phyloP scores from a whole-genome alignment of 768 basidiomycete species.

The Lactarius hatsudake region DNA sequence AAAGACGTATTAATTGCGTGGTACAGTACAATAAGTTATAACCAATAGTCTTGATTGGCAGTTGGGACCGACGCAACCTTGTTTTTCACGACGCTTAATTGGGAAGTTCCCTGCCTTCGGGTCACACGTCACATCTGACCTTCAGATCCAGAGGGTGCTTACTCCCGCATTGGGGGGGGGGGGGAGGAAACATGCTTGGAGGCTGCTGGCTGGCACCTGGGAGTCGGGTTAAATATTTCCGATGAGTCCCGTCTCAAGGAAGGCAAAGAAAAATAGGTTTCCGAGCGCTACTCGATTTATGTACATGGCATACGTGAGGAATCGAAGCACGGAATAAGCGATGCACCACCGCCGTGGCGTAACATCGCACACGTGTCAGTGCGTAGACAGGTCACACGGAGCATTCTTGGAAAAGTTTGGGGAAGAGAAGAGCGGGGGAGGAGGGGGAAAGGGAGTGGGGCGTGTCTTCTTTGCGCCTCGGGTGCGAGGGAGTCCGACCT shows the following conservation, averaged over 20 bases:
- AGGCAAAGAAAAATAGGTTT: neutral
- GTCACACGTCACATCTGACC: neutral
- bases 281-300: conserved; percentile 12
- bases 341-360: conserved; percentile 10
- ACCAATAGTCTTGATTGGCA: neutral
- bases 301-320: conserved; percentile 15
- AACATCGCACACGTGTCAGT: conserved; percentile 13
- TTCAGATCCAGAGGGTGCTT: neutral
- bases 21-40: neutral
- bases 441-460: neutral
- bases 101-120: neutral
- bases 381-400: neutral
- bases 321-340: conserved; percentile 19
- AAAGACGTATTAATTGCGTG: neutral
- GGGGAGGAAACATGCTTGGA: neutral
- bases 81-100: neutral
- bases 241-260: neutral
- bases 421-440: neutral
- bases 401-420: neutral
- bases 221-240: neutral
- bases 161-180: neutral
- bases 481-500: neutral
- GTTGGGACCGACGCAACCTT: neutral
- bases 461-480: neutral
- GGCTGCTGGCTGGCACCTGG: neutral